Conservation (phyloP, 23 red algal species). For the Porphyridium purpureum region DNA sequence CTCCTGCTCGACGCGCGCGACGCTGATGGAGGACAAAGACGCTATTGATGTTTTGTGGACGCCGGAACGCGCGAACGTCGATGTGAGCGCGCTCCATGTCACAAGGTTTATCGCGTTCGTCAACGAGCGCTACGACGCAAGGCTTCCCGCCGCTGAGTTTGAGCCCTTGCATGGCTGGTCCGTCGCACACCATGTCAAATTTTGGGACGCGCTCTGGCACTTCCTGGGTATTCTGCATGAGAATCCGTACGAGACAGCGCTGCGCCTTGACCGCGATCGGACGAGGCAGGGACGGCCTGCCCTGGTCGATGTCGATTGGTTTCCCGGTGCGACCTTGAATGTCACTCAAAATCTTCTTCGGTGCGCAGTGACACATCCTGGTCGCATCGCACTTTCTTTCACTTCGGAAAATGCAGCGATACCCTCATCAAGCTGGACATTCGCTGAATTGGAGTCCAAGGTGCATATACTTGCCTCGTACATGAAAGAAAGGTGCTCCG, state of each 20-base stretch:
- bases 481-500: not conserved
- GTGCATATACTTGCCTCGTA: conserved; percentile 2
- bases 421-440: not conserved
- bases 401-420: conserved; percentile 8
- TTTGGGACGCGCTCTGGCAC: conserved; percentile 23
- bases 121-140: too few species aligned
- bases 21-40: too few species aligned
- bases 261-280: not conserved
- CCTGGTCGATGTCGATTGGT: conserved; percentile 13
- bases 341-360: conserved; percentile 33
- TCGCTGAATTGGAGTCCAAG: conserved; percentile 2
- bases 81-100: too few species aligned
- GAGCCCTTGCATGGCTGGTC: conserved; percentile 27
- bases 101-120: too few species aligned
- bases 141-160: too few species aligned
- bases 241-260: conserved; percentile 1
- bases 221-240: conserved; percentile 8
- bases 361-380: not conserved
- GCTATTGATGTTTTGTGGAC: too few species aligned
- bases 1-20: too few species aligned
- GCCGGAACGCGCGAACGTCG: too few species aligned
- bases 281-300: not conserved
- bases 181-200: conserved; percentile 11
- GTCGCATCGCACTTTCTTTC: not conserved
- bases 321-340: conserved; percentile 14